Percentiles rank a stretch among this genome's conserved stretches.
Conservation (phyloP, 2,329 filamentous ascomycete species). For the Paracamarosporium sp. region DNA sequence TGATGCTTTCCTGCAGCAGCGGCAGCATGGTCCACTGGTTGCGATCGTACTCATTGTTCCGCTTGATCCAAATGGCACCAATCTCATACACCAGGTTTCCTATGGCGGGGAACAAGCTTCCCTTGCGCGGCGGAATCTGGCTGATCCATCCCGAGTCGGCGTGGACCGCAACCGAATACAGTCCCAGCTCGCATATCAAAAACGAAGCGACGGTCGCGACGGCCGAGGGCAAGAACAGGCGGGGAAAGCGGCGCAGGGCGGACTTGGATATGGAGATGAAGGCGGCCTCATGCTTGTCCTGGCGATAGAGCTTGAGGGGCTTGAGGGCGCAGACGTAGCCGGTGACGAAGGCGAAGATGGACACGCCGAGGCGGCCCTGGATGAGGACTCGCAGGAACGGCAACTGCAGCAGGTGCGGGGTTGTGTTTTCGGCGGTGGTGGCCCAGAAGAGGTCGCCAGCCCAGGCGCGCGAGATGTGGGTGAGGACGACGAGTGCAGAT, state of each 20-base stretch:
- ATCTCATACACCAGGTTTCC: constrained; percentile 9
- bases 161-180: constrained; percentile 11
- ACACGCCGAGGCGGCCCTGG: constrained; percentile 13
- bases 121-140: constrained; percentile 8
- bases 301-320: constrained; percentile 14
- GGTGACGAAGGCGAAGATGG: constrained; percentile 15
- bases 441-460: constrained; percentile 12
- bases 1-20: constrained; percentile 14
- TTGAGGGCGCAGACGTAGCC: constrained; percentile 17
- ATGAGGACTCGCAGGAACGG: constrained; percentile 10
- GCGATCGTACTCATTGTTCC: constrained; percentile 14
- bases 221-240: constrained; percentile 11
- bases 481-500: constrained; percentile 13
- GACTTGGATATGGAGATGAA: constrained; percentile 14
- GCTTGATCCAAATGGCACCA: constrained; percentile 9
- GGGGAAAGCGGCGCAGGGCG: constrained; percentile 13
- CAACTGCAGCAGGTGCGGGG: constrained; percentile 7
- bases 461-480: constrained; percentile 12
- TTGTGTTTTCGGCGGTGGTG: constrained; percentile 2
- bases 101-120: constrained; percentile 6
- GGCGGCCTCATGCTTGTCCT: constrained; percentile 14
- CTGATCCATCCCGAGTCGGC: constrained; percentile 11
- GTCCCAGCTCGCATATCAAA: constrained; percentile 11
- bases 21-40: constrained; percentile 17
- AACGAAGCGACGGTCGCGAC: constrained; percentile 8